These are phyloP conservation scores for Porcisia hertigi DNA, from an alignment of 208 protist species.

Conservation along the genomic window DNA sequence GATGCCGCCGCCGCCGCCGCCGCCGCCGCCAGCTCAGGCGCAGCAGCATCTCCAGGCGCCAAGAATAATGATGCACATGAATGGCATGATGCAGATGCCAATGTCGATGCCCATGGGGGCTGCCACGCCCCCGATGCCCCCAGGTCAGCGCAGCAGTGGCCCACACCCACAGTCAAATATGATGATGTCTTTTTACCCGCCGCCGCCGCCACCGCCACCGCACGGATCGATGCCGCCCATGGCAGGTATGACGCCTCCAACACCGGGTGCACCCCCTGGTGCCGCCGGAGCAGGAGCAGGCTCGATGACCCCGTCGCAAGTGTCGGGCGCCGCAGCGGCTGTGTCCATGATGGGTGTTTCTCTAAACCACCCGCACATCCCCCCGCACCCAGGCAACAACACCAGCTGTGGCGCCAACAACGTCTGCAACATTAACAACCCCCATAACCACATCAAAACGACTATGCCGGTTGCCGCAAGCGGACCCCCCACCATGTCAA, in stretches of 20 bases:
- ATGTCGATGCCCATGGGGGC: conserved; percentile 32
- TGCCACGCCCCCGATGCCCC: conserved; percentile 6
- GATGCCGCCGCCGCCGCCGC: conserved; percentile 7
- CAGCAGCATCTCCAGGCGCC: conserved; percentile 4
- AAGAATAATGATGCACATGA: conserved; percentile 22
- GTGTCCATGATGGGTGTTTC: conserved; percentile 1
- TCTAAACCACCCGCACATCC: not conserved
- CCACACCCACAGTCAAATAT: not conserved
- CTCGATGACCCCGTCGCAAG: not conserved
- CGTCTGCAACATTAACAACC: conserved; percentile 10
- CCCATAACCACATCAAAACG: not conserved
- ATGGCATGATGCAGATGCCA: conserved; percentile 17
- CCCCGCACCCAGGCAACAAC: not conserved
- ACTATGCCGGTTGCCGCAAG: not conserved
- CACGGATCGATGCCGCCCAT: conserved; percentile 10
- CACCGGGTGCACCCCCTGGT: not conserved
- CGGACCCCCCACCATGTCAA: not conserved
- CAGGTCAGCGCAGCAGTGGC: conserved; percentile 10
- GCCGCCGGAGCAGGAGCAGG: not conserved
- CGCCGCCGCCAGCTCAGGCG: not conserved
- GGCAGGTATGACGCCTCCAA: not conserved
- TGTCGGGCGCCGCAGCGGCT: not conserved
- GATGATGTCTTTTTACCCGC: not conserved
- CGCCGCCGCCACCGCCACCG: conserved; percentile 6
- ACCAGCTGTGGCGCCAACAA: not conserved